Conservation (phyloP, 2,329 filamentous ascomycete species). For the Mollisiaceae sp. region DNA sequence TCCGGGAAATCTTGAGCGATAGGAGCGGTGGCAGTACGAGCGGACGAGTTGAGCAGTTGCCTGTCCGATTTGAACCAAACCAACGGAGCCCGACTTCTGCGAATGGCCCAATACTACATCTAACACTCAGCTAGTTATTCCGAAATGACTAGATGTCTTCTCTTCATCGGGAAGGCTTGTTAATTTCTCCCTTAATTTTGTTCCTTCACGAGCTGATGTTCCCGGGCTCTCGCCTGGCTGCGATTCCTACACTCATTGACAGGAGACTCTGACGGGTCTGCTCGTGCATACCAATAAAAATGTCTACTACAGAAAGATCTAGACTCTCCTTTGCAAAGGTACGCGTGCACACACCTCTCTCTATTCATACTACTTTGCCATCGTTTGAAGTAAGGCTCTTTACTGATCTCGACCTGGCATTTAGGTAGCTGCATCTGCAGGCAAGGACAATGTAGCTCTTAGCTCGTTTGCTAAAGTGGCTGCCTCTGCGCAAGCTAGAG, state of each 20-base stretch:
- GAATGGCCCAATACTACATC: conserved; percentile 18
- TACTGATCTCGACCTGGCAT: conserved; percentile 21
- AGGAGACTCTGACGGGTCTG: conserved; percentile 29
- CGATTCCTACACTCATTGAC: conserved; percentile 41
- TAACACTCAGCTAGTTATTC: conserved; percentile 35
- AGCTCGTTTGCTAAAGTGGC: conserved; percentile 41
- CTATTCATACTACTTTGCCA: conserved; percentile 4
- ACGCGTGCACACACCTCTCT: conserved; percentile 37
- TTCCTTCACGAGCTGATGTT: conserved; percentile 27
- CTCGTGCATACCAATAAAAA: conserved; percentile 36
- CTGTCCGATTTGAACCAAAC: not conserved
- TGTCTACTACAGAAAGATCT: conserved; percentile 52
- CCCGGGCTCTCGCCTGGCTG: conserved; percentile 39
- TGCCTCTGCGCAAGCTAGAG: conserved; percentile 40
- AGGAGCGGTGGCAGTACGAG: conserved; percentile 24
- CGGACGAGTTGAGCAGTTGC: not conserved
- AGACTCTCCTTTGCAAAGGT: conserved; percentile 82
- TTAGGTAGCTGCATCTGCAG: conserved; percentile 56
- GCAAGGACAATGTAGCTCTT: conserved; percentile 46
- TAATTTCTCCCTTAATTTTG: conserved; percentile 44
- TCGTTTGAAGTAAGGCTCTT: conserved; percentile 7
- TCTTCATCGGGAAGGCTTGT: conserved; percentile 43
- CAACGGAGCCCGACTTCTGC: conserved; percentile 16
- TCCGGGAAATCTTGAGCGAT: not conserved
- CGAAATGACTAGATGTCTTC: conserved; percentile 46